Evolutionary conservation across 768 basidiomycete species (phyloP).

Genomic region (Suillus subaureus): DNA sequence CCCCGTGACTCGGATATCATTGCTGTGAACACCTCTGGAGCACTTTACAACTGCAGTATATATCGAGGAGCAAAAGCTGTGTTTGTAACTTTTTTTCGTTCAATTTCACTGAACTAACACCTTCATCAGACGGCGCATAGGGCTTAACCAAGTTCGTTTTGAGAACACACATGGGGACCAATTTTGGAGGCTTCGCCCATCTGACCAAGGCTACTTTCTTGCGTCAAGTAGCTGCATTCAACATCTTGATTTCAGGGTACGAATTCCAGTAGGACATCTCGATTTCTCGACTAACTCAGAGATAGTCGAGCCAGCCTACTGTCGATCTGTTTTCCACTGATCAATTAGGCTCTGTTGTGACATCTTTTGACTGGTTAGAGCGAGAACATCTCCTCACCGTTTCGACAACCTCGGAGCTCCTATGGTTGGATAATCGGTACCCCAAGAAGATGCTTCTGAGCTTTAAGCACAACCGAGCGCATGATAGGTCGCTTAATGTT

Average conservation of each 20-base stretch:
- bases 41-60: conserved; percentile 50
- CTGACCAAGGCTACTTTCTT: conserved; percentile 44
- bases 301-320: conserved; percentile 32
- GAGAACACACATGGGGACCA: conserved; percentile 22
- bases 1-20: conserved; percentile 37
- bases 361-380: conserved; percentile 50
- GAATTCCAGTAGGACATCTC: conserved; percentile 17
- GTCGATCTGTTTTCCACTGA: conserved; percentile 39
- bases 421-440: conserved; percentile 73
- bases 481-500: conserved; percentile 57
- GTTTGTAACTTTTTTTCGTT: conserved; percentile 38
- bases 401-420: conserved; percentile 59
- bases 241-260: conserved; percentile 61
- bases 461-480: conserved; percentile 59
- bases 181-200: conserved; percentile 58
- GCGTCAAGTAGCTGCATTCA: conserved; percentile 46
- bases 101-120: neutral
- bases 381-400: conserved; percentile 51
- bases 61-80: conserved; percentile 37
- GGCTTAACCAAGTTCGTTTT: conserved; percentile 11
- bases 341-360: conserved; percentile 44
- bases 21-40: conserved; percentile 52
- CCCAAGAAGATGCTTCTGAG: conserved; percentile 59
- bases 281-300: conserved; percentile 12
- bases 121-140: conserved; percentile 24